Base-by-base conservation (phyloP, 768 basidiomycete species). In the Gloeophyllum trabeum region DNA sequence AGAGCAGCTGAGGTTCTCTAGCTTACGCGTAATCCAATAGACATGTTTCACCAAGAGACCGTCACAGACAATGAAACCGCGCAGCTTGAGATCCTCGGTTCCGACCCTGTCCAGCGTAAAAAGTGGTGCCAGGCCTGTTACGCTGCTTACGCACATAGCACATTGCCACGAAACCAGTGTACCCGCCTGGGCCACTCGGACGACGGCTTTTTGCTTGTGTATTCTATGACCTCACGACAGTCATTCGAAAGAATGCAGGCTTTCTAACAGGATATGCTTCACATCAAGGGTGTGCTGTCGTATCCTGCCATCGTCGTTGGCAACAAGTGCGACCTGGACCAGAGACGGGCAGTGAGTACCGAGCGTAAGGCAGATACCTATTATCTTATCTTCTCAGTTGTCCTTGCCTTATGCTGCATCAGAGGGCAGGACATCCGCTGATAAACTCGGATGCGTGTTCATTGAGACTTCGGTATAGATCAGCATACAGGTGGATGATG, bases 1-100 rank as follows among this genome's bases (percentile, higher is more conserved):
- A n/a, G n/a, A n/a, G n/a, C n/a, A n/a, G n/a, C n/a, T n/a, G n/a
- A n/a, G n/a, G n/a, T n/a, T n/a, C n/a, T n/a, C n/a, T n/a, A n/a
- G n/a, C n/a, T n/a, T n/a, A n/a, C n/a, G n/a, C n/a, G n/a, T n/a
- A n/a, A 12, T 7, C 30, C 23, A 16, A 10, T 50, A 91, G 92
- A 98, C 58, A 96, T 92, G 35, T 98, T 97, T 66, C 74, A 93
- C 49, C 97, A 96, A 60, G 91, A 96, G 58, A 93, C 90, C 48
- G 82, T 94, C 24, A 91, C 97, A 50, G 93, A 98, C 62, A 93
- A 94, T n/a, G 90, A 97, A 62, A 88, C 96, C n/a, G 92, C 92
- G 16, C 72, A 96, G 39, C 78, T 96, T 43, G 93, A 98, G 57
- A 92, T 98, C 41, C 76, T 98, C 48, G 93, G 96, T 65, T 96